Base-by-base conservation (phyloP, 805 yeast genomes). In the Kluyveromyces lactis region DNA sequence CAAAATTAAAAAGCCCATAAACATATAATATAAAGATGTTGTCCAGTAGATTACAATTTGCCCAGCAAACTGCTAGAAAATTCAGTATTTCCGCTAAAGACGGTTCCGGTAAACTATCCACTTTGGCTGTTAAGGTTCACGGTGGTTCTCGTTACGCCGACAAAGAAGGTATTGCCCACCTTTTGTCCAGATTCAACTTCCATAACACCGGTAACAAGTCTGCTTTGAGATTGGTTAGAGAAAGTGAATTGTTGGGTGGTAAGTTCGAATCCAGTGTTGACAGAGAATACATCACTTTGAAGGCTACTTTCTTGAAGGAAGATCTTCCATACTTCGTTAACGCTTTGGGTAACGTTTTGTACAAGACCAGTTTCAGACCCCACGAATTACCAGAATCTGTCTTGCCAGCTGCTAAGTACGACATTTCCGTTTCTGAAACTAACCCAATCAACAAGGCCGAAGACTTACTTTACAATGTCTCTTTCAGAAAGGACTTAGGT, bases 231-330 rank as follows among this genome's bases (percentile, higher is more conserved):
- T 72, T 89, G 57, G 83, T 87, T 58, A 84, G 98, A 68, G 98
- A 92, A 69, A 69, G 89, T 38, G 98, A 90, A 70, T 76, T 92
- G 49, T 72, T 90, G 49, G 97, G 98, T 51, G 97, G 95, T 60
- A 66, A 65, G 44, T 75, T 86, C 64, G 58, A 73, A 36, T 70
- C 95, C 33, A 55, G 59, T 42, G 80, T 86, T 52, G 78, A 84
- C 63, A 82, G 96, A 71, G 97, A 92, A 62, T 71, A 81, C 54
- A 75, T 92, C 48, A 76, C 84, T 46, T 75, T 90, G 57, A 73
- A 76, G 51, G 81, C 97, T 44, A 72, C 75, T 52, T 92, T 92
- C 71, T 74, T 90, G 66, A 79, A 80, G 61, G 85, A 83, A 66
- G 84, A 81, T 62, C 76, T 92, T 58, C 97, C 97, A 44, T 92